Conservation (phyloP, 2,329 filamentous ascomycete genomes). For the Aureobasidium musti region DNA sequence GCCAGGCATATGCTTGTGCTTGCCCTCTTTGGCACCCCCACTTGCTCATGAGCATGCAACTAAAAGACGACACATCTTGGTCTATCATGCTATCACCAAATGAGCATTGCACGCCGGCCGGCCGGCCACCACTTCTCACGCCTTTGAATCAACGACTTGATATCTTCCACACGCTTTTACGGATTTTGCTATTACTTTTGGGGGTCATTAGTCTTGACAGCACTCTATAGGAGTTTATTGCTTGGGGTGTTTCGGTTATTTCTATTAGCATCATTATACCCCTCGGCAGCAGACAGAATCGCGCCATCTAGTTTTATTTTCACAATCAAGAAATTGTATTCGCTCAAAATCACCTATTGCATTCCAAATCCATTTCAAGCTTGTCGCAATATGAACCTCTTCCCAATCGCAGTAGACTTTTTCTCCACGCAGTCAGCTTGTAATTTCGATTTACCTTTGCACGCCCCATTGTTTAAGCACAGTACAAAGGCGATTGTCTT, state of each 20-base stretch:
- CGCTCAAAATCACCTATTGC: not conserved
- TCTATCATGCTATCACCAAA: not conserved
- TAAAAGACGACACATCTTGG: not conserved
- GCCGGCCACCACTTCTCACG: not conserved
- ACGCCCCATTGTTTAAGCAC: constrained; percentile 2
- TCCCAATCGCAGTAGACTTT: not conserved
- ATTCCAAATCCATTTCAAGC: not conserved
- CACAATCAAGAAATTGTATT: not conserved
- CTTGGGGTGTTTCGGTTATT: not conserved
- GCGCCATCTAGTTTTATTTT: constrained; percentile 3
- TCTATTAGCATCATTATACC: constrained; percentile 21
- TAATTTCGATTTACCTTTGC: constrained; percentile 17
- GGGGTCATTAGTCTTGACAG: not conserved
- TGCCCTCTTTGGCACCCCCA: not conserved
- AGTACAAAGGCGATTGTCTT: constrained; percentile 5
- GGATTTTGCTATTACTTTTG: constrained; percentile 11
- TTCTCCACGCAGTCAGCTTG: not conserved
- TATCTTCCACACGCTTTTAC: constrained; percentile 15
- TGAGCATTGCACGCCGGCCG: not conserved
- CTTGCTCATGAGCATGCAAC: constrained; percentile 13
- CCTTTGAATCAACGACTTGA: not conserved
- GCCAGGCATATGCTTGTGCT: not conserved
- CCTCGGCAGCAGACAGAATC: constrained; percentile 21
- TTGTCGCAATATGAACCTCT: not conserved
- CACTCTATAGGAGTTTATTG: not conserved